These are phyloP conservation scores for Pleurotus djamor DNA, from an alignment of 768 basidiomycete species.

Conservation along the genomic window DNA sequence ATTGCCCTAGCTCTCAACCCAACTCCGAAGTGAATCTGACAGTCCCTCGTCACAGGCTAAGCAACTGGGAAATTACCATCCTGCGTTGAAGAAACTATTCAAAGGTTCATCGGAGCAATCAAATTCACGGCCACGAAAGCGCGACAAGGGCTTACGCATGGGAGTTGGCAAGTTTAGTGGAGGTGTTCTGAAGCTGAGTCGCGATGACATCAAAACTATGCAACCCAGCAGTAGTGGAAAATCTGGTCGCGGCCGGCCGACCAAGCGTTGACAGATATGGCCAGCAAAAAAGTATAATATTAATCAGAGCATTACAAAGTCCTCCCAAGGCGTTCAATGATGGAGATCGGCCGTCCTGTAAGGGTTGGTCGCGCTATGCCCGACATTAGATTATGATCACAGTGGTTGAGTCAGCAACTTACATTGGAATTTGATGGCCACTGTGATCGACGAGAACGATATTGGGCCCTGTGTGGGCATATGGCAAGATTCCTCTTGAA, in stretches of 20 bases:
- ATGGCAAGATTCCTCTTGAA: background rate
- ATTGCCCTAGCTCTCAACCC: constrained; percentile 5
- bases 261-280: too few species aligned
- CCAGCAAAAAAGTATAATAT: too few species aligned
- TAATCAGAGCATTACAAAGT: too few species aligned
- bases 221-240: constrained; percentile 19
- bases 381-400: background rate
- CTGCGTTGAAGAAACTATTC: constrained; percentile 68
- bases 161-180: constrained; percentile 76
- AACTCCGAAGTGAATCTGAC: constrained; percentile 2
- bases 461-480: background rate
- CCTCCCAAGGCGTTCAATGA: background rate
- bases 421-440: constrained; percentile 33
- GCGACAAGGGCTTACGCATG: constrained; percentile 70
- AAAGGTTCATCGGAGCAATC: constrained; percentile 29
- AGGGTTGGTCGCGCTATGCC: background rate
- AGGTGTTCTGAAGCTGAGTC: constrained; percentile 66
- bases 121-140: constrained; percentile 33
- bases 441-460: constrained; percentile 6
- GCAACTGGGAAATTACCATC: constrained; percentile 83
- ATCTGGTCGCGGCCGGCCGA: constrained; percentile 16
- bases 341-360: too few species aligned
- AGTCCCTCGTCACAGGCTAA: constrained; percentile 56
- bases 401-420: background rate
- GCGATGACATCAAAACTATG: constrained; percentile 51